Conservation (phyloP, 495 filamentous ascomycete species). For the Podospora pseudopauciseta region DNA sequence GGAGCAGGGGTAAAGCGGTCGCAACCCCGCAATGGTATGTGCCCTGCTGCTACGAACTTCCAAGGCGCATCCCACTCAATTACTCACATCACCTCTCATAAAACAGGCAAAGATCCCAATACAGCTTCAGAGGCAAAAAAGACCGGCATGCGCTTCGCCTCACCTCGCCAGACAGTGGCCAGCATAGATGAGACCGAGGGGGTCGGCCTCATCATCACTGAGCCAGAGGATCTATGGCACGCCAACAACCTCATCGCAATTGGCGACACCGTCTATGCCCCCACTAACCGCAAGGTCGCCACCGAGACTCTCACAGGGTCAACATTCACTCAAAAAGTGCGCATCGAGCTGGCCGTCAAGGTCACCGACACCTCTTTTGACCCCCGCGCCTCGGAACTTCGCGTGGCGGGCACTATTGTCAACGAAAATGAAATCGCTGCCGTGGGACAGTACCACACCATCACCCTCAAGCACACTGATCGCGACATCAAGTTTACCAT, state of each 20-base stretch:
- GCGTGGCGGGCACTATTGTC: constrained; percentile 76
- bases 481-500: constrained; percentile 58
- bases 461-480: constrained; percentile 65
- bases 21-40: neutral
- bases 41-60: neutral
- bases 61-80: neutral
- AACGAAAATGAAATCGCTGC: constrained; percentile 81
- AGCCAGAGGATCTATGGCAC: constrained; percentile 99
- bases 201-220: constrained; percentile 79
- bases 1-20: neutral
- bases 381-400: constrained; percentile 73
- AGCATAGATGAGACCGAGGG: constrained; percentile 67
- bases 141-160: neutral
- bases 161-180: constrained; percentile 47
- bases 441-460: constrained; percentile 82
- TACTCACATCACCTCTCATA: neutral
- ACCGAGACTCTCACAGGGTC: constrained; percentile 69
- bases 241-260: constrained; percentile 89
- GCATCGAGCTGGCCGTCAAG: constrained; percentile 72
- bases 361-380: constrained; percentile 90
- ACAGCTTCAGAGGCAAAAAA: neutral
- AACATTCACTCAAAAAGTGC: constrained; percentile 68
- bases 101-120: no score
- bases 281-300: constrained; percentile 76
- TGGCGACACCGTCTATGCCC: constrained; percentile 74